A percentile compares a stretch with the other conserved stretches of the same genome.
Evolutionary conservation across 2,329 filamentous ascomycete species (phyloP).

Genomic region (Trichoderma breve): DNA sequence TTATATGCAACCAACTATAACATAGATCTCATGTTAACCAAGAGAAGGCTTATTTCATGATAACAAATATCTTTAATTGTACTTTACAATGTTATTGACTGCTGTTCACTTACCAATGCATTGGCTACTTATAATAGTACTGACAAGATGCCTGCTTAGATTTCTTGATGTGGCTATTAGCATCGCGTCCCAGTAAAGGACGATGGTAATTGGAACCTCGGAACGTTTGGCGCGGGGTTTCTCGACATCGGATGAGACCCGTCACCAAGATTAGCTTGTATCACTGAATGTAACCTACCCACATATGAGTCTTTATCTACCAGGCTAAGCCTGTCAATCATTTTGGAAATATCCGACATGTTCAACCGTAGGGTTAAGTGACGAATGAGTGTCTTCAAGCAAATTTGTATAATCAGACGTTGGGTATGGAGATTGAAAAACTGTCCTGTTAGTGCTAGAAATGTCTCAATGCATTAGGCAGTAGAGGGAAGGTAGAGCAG

Average conservation of each 20-base stretch:
- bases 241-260: not conserved
- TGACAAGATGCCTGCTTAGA: not conserved
- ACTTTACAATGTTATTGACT: too few species aligned
- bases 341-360: accelerated
- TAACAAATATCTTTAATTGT: too few species aligned
- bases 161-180: not conserved
- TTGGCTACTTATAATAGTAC: not conserved
- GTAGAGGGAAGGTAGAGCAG: not conserved
- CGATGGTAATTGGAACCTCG: not conserved
- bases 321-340: too few species aligned
- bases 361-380: not conserved
- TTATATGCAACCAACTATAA: too few species aligned
- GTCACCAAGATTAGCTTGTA: not conserved
- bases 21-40: too few species aligned
- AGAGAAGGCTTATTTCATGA: too few species aligned
- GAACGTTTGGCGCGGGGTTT: not conserved
- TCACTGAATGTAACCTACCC: not conserved
- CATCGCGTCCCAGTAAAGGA: not conserved
- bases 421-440: not conserved
- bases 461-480: not conserved
- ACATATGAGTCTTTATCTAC: not conserved
- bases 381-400: not conserved
- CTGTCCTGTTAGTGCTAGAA: not conserved
- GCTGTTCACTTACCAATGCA: not conserved
- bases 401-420: not conserved